Base-by-base conservation (phyloP, 768 basidiomycete species). In the Auriscalpium microsporum region DNA sequence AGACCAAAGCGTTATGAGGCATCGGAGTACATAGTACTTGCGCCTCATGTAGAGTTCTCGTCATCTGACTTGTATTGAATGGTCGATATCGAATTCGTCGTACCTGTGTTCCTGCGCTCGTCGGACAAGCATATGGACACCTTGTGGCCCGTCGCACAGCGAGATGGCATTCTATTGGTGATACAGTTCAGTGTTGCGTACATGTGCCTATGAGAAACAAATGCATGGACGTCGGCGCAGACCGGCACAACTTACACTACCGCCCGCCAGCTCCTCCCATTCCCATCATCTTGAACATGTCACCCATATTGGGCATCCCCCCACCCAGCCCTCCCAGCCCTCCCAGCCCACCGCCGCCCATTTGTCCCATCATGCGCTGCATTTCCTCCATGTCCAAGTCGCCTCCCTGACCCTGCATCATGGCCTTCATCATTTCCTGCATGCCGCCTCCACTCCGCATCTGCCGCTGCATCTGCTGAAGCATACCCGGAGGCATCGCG, bases 381-480 rank as follows among this genome's bases (percentile, higher is more conserved):
- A 94, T 92, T 69, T 95, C 92, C 57, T 90, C 88, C 87, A 95
- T 89, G 65, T 94, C 92, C 52, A 86, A 75, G 66, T 92, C 84
- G 64, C 94, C 94, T 10, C 90, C 90, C 63, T 90, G 85, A 10
- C 92, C 90, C 63, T 93, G 91, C 89, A 96, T 94, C 90, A 97
- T 94, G 28, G 88, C 86, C 67, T 88, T 90, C 93, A 95, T 93
- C 92, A 95, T 95, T 64, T 95, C 93, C 68, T 94, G 90, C 84
- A 96, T 87, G 46, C 91, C 91, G 19, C 92, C 90, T 9, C 89
- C 90, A 54, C 84, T 71, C 55, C 86, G 76, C 67, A 90, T 73
- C 65, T 90, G 86, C 51, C 83, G 76, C 66, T 90, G 92, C 84
- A 97, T 86, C 67, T 98, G 88, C 66, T 93, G 90, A 59, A 97